Percentiles rank a stretch among this genome's conserved stretches.
phyloP scores from a whole-genome alignment of 176 grass and related monocot genomes.

The Bothriochloa decipiens region DNA sequence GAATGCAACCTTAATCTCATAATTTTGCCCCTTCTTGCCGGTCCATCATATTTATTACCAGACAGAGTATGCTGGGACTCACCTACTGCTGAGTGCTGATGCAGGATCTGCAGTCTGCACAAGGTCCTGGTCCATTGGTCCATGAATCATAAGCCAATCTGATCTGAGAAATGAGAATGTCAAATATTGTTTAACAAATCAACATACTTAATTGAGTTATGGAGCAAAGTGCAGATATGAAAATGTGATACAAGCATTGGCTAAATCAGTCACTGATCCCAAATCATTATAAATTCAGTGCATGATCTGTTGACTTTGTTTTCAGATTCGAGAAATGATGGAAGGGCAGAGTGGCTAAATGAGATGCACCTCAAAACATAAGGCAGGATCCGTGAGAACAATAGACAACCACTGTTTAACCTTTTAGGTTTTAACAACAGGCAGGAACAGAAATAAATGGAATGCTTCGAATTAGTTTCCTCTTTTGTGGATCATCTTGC shows the following conservation, averaged over 20 bases:
- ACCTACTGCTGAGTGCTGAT: constrained; percentile 32
- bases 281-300: constrained; percentile 4
- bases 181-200: background rate
- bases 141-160: background rate
- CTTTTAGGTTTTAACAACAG: background rate
- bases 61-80: constrained; percentile 18
- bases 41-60: constrained; percentile 27
- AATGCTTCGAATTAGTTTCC: background rate
- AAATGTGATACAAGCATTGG: background rate
- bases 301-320: background rate
- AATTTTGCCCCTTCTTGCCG: constrained; percentile 12
- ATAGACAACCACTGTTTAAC: background rate
- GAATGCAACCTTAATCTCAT: constrained; percentile 26
- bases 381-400: background rate
- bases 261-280: background rate
- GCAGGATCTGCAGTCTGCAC: constrained; percentile 3
- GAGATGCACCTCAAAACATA: background rate
- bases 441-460: background rate
- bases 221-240: background rate
- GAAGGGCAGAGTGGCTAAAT: background rate
- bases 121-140: constrained; percentile 31
- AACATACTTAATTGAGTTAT: background rate
- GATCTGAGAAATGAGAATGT: constrained; percentile 33
- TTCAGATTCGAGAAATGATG: background rate
- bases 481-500: background rate